These are phyloP conservation scores for Geotrichum ghanense DNA, from an alignment of 805 yeast genomes.

Conservation along the genomic window DNA sequence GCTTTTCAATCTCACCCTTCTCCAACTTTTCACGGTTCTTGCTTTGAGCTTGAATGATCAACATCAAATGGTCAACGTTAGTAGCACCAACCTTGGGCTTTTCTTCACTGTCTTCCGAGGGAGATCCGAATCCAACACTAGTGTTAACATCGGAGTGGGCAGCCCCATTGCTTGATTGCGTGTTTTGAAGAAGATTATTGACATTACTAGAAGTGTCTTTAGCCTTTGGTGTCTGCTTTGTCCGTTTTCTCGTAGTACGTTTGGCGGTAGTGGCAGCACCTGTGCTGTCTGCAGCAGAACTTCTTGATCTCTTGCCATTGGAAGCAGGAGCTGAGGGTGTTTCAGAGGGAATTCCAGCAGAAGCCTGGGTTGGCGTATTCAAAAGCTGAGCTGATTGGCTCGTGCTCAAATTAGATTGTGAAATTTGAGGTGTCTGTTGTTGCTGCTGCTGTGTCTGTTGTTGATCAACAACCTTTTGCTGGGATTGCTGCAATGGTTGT, in stretches of 20 bases:
- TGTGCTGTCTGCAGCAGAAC: neutral
- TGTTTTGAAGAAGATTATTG: neutral
- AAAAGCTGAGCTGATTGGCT: neutral
- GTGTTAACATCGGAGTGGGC: neutral
- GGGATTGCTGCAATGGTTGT: neutral
- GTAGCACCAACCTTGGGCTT: slow-evolving; percentile 74
- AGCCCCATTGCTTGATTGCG: neutral
- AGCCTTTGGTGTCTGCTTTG: neutral
- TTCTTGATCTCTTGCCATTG: slow-evolving; percentile 1
- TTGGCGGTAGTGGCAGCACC: neutral
- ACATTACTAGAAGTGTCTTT: neutral
- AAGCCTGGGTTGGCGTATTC: neutral
- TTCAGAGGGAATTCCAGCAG: neutral
- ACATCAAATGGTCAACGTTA: slow-evolving; percentile 82
- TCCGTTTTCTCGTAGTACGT: neutral
- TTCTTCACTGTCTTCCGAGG: neutral
- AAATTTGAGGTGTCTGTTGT: neutral
- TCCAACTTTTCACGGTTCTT: slow-evolving; percentile 49
- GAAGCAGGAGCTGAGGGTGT: neutral
- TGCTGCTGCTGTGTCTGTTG: neutral
- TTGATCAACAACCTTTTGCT: neutral
- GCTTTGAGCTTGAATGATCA: slow-evolving; percentile 79
- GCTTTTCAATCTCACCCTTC: slow-evolving; percentile 57
- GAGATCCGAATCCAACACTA: neutral
- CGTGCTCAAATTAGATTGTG: too few species aligned